Evolutionary conservation across 352 stramenopile species (phyloP).

Genomic region (Globisporangium middletonii): DNA sequence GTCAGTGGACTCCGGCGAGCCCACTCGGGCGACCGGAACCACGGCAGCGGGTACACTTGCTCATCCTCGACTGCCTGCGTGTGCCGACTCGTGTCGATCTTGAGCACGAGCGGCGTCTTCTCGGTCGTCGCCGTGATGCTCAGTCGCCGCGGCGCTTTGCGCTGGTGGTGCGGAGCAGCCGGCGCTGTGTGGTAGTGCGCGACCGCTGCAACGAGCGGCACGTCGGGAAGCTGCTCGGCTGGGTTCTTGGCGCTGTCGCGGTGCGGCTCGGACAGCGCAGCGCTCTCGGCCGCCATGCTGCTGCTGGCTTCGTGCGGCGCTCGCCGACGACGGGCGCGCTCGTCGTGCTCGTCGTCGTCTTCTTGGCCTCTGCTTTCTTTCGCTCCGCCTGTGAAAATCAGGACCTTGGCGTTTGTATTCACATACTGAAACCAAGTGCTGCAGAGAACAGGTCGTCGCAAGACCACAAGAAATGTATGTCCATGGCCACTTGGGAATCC

Average conservation of each 20-base stretch:
- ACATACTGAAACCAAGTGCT: too few relatives aligned
- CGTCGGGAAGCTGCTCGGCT: slow-evolving; percentile 1
- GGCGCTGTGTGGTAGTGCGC: too few relatives aligned
- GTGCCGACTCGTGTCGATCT: slow-evolving; percentile 17
- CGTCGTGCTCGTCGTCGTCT: too few relatives aligned
- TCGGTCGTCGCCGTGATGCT: slow-evolving; percentile 4
- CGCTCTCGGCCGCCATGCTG: slow-evolving; percentile 9
- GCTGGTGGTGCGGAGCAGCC: too few relatives aligned
- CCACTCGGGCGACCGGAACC: slow-evolving; percentile 73
- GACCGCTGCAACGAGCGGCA: too few relatives aligned
- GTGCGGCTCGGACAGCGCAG: slow-evolving; percentile 2
- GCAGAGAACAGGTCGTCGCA: too few relatives aligned
- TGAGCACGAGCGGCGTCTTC: slow-evolving; percentile 36
- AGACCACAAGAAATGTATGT: too few relatives aligned
- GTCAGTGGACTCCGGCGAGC: slow-evolving; percentile 18
- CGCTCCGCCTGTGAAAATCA: too few relatives aligned
- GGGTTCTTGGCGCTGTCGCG: slow-evolving; percentile 7
- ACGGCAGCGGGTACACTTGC: slow-evolving; percentile 56
- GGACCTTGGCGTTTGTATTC: too few relatives aligned
- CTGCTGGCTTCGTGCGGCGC: background rate
- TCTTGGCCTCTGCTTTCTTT: too few relatives aligned
- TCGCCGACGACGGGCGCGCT: background rate
- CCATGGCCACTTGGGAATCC: too few relatives aligned
- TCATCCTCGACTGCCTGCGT: slow-evolving; percentile 27
- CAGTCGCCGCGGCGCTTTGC: too few relatives aligned